Evolutionary conservation across 345 rosid genomes (phyloP).

Genomic region (Pistacia vera): DNA sequence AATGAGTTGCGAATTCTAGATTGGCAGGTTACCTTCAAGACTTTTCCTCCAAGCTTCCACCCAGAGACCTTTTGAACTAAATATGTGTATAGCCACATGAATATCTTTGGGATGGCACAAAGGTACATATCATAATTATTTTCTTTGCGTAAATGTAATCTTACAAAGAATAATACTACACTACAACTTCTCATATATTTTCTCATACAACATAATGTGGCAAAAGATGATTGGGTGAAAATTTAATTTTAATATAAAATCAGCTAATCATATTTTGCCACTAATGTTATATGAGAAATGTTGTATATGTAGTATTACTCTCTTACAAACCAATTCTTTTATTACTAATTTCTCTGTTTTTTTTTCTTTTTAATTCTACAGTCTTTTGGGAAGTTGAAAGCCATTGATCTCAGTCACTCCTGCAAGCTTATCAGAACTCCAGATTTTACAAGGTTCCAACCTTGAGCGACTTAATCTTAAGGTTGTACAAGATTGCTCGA

Average conservation of each 20-base stretch:
- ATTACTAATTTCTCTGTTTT: no score
- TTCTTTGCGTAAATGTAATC: neutral
- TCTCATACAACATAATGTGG: no score
- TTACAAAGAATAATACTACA: no score
- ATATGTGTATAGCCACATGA: neutral
- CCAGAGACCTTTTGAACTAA: neutral
- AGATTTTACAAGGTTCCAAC: neutral
- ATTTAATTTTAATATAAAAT: no score
- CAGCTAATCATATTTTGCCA: no score
- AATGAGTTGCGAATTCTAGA: neutral
- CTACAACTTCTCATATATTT: no score
- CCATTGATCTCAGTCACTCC: neutral
- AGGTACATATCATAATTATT: neutral
- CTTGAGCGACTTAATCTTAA: neutral
- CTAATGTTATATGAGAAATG: no score
- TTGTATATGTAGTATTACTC: no score
- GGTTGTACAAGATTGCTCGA: neutral
- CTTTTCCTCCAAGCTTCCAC: neutral
- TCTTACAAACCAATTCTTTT: neutral
- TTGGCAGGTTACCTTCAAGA: neutral
- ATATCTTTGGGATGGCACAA: neutral
- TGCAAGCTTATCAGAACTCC: neutral
- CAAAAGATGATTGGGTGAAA: no score
- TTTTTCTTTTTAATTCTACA: neutral
- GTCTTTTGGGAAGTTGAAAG: neutral